These are phyloP conservation scores for Mycena floridula DNA, from an alignment of 768 basidiomycete genomes.

Conservation along the genomic window DNA sequence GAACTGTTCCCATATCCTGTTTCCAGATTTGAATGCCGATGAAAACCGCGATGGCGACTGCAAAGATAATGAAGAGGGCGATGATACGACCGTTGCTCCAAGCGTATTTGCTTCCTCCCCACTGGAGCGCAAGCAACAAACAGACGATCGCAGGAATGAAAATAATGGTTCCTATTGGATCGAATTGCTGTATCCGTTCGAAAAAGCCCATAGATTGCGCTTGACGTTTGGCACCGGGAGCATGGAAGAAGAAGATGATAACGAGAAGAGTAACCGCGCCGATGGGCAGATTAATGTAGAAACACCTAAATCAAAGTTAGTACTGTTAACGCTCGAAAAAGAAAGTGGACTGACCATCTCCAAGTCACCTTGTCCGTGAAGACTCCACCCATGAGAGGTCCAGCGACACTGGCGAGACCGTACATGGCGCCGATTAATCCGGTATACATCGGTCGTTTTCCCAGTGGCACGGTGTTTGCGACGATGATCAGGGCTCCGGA, in stretches of 20 bases:
- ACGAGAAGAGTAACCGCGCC: conserved; percentile 8
- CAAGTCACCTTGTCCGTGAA: too few relatives aligned
- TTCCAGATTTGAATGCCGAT: too few relatives aligned
- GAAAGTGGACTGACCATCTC: too few relatives aligned
- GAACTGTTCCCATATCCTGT: too few relatives aligned
- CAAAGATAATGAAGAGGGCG: conserved; percentile 6
- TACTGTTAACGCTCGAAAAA: conserved; percentile 10
- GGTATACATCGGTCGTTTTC: conserved; percentile 4
- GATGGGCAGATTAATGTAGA: conserved; percentile 11
- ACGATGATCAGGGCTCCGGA: conserved; percentile 3
- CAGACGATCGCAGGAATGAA: conserved; percentile 25
- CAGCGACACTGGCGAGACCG: conserved; percentile 20
- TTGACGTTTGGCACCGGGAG: conserved; percentile 5
- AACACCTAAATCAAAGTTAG: conserved; percentile 5
- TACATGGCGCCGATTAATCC: conserved; percentile 17
- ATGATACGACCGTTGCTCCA: conserved; percentile 24
- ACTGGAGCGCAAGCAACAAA: conserved; percentile 34
- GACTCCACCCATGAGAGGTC: conserved; percentile 22
- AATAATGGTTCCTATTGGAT: conserved; percentile 30
- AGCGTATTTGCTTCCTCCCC: conserved; percentile 35
- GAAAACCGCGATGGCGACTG: too few relatives aligned
- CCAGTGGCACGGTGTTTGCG: conserved; percentile 3
- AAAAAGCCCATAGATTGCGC: neutral
- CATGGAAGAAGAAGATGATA: conserved; percentile 6
- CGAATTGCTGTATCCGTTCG: conserved; percentile 18